These are phyloP conservation scores for Hepatocystis sp. DNA, from an alignment of 169 alveolate species.

Conservation along the genomic window DNA sequence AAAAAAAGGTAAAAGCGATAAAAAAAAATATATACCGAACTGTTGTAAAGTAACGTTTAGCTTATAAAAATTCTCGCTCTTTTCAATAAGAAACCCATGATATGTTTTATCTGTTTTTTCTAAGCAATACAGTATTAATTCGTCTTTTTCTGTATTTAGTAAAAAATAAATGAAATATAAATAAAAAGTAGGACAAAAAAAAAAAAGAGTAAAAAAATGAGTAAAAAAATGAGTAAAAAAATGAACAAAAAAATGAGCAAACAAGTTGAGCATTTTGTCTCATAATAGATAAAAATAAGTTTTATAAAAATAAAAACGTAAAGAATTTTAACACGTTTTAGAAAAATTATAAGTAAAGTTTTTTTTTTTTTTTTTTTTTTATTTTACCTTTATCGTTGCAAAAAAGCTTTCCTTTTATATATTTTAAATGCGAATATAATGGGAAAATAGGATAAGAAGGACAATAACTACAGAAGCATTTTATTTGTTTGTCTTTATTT, in stretches of 20 bases:
- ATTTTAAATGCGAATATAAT: conserved; percentile 23
- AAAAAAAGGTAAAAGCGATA: too few relatives aligned
- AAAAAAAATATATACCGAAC: conserved; percentile 43
- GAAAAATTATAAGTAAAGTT: too few relatives aligned
- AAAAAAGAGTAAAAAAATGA: neutral
- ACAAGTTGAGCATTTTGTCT: too few relatives aligned
- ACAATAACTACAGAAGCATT: conserved; percentile 57
- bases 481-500: conserved; percentile 1
- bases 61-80: conserved; percentile 19
- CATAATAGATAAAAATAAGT: neutral
- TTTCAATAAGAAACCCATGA: conserved; percentile 32
- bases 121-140: conserved; percentile 35
- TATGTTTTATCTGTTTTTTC: conserved; percentile 21
- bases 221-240: neutral
- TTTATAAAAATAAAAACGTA: too few relatives aligned
- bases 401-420: conserved; percentile 14
- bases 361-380: too few relatives aligned
- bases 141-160: conserved; percentile 1
- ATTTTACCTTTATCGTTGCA: conserved; percentile 28
- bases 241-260: neutral
- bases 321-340: too few relatives aligned
- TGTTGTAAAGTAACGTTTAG: conserved; percentile 51
- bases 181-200: neutral
- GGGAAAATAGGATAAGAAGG: conserved; percentile 24
- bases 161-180: neutral